A percentile compares a stretch with the other conserved stretches of the same genome.
Evolutionary conservation across 345 rosid genomes (phyloP).

Genomic region (Gossypium thurberi): DNA sequence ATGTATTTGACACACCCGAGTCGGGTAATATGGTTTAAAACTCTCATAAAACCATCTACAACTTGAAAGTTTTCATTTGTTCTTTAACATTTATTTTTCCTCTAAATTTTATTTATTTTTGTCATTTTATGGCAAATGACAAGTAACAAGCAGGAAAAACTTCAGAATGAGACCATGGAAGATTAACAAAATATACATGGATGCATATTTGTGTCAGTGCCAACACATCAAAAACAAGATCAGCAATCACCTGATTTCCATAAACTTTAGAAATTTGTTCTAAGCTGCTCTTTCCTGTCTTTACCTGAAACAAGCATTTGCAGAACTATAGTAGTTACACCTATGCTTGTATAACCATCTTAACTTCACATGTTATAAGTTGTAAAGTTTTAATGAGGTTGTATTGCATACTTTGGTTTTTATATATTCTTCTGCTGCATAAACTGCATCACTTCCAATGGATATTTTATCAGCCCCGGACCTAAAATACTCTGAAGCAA

Average conservation of each 20-base stretch:
- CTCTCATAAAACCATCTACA: not conserved
- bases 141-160: not conserved
- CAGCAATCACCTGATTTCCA: conserved; percentile 80
- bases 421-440: conserved; percentile 79
- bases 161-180: not conserved
- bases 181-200: not conserved
- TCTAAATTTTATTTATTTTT: not conserved
- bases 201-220: not conserved
- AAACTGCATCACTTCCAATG: conserved; percentile 94
- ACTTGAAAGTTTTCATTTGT: not conserved
- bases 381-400: not conserved
- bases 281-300: conserved; percentile 82
- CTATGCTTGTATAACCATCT: conserved; percentile 1
- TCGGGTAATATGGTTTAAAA: not conserved
- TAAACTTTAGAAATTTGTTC: conserved; percentile 91
- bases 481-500: conserved; percentile 94
- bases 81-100: not conserved
- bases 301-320: conserved; percentile 42
- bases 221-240: conserved; percentile 7
- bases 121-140: not conserved
- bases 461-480: conserved; percentile 97
- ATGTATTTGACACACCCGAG: not conserved
- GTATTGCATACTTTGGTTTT: conserved; percentile 63
- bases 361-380: not conserved
- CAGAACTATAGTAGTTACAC: conserved; percentile 12